These are phyloP conservation scores for Chlamydomonas incerta DNA, from an alignment of 139 green algal genomes.

Conservation along the genomic window DNA sequence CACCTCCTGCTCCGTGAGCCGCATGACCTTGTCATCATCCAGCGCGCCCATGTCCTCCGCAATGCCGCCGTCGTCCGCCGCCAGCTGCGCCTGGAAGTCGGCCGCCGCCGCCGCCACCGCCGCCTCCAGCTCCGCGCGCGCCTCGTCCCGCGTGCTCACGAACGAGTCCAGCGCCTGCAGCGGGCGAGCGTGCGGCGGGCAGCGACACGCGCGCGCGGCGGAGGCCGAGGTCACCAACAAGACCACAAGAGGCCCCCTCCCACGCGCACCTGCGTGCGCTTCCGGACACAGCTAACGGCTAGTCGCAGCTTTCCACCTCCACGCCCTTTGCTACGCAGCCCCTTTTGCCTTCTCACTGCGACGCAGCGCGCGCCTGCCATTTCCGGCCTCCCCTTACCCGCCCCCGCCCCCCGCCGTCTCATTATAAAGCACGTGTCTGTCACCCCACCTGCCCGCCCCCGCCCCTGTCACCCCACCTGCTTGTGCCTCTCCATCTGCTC, in stretches of 20 bases:
- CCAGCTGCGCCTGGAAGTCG: constrained; percentile 34
- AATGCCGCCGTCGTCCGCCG: constrained; percentile 32
- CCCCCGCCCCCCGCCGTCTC: too few species aligned
- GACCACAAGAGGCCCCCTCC: neutral
- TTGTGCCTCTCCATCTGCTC: constrained; percentile 48
- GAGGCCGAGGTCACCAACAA: neutral
- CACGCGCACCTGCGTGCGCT: neutral
- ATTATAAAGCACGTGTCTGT: too few species aligned
- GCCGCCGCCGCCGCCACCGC: constrained; percentile 17
- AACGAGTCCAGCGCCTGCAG: constrained; percentile 46
- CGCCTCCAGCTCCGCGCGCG: constrained; percentile 39
- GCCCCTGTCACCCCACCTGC: too few species aligned
- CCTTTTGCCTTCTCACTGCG: too few species aligned
- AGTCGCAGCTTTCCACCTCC: too few species aligned
- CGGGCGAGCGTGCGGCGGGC: too few species aligned
- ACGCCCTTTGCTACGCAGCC: too few species aligned
- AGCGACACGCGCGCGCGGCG: too few species aligned
- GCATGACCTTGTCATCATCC: constrained; percentile 62
- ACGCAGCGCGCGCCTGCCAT: too few species aligned
- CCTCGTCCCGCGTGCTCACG: constrained; percentile 6
- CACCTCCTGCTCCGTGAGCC: constrained; percentile 52
- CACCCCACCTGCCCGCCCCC: too few species aligned
- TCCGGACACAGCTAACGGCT: too few species aligned
- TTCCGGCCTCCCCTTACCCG: too few species aligned
- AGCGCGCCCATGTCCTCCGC: constrained; percentile 56